Evolutionary conservation across 1,139 yeast species (phyloP), one percentile per base, ranked within the genome.

Genomic region (Kodamaea derodonti): DNA sequence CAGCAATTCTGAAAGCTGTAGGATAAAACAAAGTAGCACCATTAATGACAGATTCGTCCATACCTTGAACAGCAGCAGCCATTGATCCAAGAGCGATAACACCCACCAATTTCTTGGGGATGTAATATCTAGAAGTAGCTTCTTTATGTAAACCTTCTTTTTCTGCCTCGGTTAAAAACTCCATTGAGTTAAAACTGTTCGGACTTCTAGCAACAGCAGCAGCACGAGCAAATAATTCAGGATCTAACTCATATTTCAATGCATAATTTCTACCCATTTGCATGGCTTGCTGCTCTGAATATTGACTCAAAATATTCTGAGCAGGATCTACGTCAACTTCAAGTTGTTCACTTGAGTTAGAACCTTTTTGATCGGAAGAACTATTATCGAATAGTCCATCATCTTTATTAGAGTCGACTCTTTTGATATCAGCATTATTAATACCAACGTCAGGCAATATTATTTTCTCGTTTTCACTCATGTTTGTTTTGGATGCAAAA

Each of bases 61-160:
- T 85, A 51, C 96, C 96, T 58, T 86, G 95, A 24, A 87, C 90
- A 7, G 90, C 85, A 14, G 95, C 96, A 35, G 94, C 87, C 79
- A 86, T 75, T 5, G 95, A 83, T 28, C 90, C 83, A 54, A 85
- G 75, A 13, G 84, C 72, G 37, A 84, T 75, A 35, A 85, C 78
- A 43, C 70, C 75, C 45, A 80, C 60, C 49, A 86, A 65, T 39
- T 75, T 75, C 23, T 47, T 45, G 0, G 95, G 92, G 32, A 80
- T 67, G 37, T 68, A 65, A 86, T 87, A 82, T 59, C 67, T 74
- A 31, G 80, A 78, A 40, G 83, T 82, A 29, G 77, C 70, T 39
- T 66, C 71, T 46, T 71, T 79, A 41, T 74, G 62, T 28, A 85
- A 63, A 1, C 67, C 72, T 12, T 60, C 52, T 43, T 74, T 75